phyloP scores from a whole-genome alignment of 31 red algal genomes.

The Odonthalia washingtoniensis region DNA sequence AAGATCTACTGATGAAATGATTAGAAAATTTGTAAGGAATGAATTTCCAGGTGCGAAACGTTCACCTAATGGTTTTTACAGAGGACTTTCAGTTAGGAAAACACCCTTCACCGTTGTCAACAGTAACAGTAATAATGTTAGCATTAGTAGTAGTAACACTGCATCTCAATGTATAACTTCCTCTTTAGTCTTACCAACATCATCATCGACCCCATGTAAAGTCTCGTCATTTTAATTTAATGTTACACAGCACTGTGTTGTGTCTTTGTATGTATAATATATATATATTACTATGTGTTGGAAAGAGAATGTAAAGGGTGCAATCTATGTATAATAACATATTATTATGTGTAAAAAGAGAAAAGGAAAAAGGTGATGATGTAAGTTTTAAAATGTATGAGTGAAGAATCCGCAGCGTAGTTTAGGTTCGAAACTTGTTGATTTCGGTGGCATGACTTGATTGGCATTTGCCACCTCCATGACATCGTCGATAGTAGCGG shows the following conservation, averaged over 20 bases:
- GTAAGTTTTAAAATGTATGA: slow-evolving; percentile 55
- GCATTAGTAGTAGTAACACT: no score
- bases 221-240: no score
- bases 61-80: slow-evolving; percentile 72
- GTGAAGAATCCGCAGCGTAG: slow-evolving; percentile 71
- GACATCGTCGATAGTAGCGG: slow-evolving; percentile 53
- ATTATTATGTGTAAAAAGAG: no score
- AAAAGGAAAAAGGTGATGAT: no score
- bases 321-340: no score
- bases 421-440: slow-evolving; percentile 81
- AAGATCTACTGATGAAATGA: slow-evolving; percentile 44
- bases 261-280: no score
- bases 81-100: slow-evolving; percentile 46
- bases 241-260: no score
- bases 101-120: background rate
- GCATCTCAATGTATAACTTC: no score
- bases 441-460: slow-evolving; percentile 79
- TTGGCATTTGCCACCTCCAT: slow-evolving; percentile 65
- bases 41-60: slow-evolving; percentile 54
- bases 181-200: no score
- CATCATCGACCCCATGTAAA: no score
- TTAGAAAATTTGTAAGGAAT: slow-evolving; percentile 55
- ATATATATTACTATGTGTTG: no score
- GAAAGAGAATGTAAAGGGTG: no score
- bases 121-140: background rate